Evolutionary conservation across 305 asterid species (phyloP), one percentile per base, ranked within the genome.

Genomic region (Caryopteris hybrid): DNA sequence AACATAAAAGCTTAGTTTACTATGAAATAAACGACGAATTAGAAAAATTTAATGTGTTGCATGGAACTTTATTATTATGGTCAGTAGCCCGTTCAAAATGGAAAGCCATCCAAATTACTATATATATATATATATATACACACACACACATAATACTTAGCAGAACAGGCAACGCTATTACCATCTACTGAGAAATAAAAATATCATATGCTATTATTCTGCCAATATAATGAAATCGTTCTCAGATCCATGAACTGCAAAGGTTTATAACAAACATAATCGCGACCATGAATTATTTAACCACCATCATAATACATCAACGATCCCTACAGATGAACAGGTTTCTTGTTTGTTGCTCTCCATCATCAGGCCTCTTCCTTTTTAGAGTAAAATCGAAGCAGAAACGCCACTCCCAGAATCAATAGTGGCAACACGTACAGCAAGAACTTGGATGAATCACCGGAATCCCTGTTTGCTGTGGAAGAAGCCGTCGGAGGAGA

Each of bases 371-470:
- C 20, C 48, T 57, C 38, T n/a, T 63, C 36, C 2, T 52, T 13
- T 36, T 64, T 33, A 11, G 65, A 48, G 64, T 78, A 74, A 31
- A 16, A 53, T 36, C 74, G 72, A 14, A 78, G 71, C 47, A 65
- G 42, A 31, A 78, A 65, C 1, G 79, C 79, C 3, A 78, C 56
- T 65, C 66, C 81, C 64, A 43, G 6, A 10, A 78, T 66, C 48
- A 78, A 60, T 0, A 70, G 42, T 46, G 79, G 77, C 21, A 74
- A 47, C 13, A 48, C 22, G 2, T 9, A 66, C 1, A 78, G 76
- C 56, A 60, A 46, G 14, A 74, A 0, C 52, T 34, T 70, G 68
- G 55, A 48, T 12, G 72, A 61, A 43, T 21, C 43, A 3, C 6
- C 34, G 6, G 72, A 57, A 12, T 22, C 67, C 38, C 3, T 8